These are phyloP conservation scores for Rhizomucor miehei DNA, from an alignment of 371 early-diverging fungal genomes.

Conservation along the genomic window DNA sequence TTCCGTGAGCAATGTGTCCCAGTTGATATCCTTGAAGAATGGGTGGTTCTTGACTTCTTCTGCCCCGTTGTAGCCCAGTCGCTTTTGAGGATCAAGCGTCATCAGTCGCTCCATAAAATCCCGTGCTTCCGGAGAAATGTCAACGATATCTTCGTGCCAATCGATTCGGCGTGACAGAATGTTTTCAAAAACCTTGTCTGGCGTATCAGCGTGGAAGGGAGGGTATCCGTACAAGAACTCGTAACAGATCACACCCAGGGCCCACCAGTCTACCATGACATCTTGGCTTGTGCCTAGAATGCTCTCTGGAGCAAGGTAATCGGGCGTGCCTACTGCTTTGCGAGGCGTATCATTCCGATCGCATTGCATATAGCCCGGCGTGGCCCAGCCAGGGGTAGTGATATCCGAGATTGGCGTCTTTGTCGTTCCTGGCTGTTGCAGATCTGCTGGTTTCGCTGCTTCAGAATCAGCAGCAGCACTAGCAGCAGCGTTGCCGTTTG, in stretches of 20 bases:
- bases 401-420: background rate
- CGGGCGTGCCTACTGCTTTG: conserved; percentile 91
- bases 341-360: conserved; percentile 14
- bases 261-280: conserved; percentile 93
- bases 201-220: conserved; percentile 85
- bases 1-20: conserved; percentile 66
- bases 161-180: conserved; percentile 74
- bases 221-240: conserved; percentile 89
- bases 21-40: conserved; percentile 63
- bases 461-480: background rate
- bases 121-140: conserved; percentile 78
- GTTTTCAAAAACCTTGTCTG: conserved; percentile 84
- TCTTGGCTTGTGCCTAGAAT: conserved; percentile 86
- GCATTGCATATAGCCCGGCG: conserved; percentile 14
- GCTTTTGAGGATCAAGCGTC: conserved; percentile 67
- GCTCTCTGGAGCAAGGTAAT: conserved; percentile 95
- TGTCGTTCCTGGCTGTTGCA: background rate
- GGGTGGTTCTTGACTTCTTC: conserved; percentile 66
- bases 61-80: conserved; percentile 71
- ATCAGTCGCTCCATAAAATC: conserved; percentile 87
- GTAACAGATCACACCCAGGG: conserved; percentile 85
- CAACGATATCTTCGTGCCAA: conserved; percentile 66
- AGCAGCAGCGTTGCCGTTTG: background rate
- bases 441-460: background rate
- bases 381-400: conserved; percentile 1